Evolutionary conservation across 1,284 basidiomycete species (phyloP), one percentile per base, ranked within the genome.

Genomic region (Erythrobasidium hasegawianum): DNA sequence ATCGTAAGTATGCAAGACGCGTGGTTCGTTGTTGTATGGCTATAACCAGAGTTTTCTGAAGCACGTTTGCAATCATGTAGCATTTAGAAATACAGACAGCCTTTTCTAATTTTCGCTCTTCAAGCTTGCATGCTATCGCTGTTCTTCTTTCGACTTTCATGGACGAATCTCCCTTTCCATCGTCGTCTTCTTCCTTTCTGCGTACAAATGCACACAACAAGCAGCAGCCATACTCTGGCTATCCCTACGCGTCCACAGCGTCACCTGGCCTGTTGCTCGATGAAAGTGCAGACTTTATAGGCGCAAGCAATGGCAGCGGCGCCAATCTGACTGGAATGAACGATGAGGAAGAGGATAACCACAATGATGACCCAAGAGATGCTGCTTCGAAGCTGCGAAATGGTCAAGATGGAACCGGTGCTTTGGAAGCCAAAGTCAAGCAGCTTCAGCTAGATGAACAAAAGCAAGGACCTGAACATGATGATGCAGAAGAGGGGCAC

Each of bases 121-220:
- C 33, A 4, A 5, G 33, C 11, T 16, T 47, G 43, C 8, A 5
- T n/a, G 43, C 5, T 14, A 5, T 47, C 16, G 43, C 43, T 41
- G n/a, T 10, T n/a, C 40, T n/a, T 41, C 43, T n/a, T n/a, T 47
- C 43, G 43, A 24, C 43, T 24, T n/a, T 47, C n/a, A 47, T 47
- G 43, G 43, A 47, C 43, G 43, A 47, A 14, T 47, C 43, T n/a
- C 43, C 43, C 43, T 47, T 47, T n/a, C 43, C 43, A 7, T 47
- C 43, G 7, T 47, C 43, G 4, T 33, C 33, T 33, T 33, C 33
- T 11, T 11, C 33, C 5, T 33, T 33, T 33, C 33, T 33, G 33
- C 33, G 33, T 33, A 33, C 33, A 11, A 33, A 33, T 33, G 33
- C 33, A 33, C 11, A 4, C 33, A 33, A 33, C 5, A 4, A 33